Evolutionary conservation across 148 eudicot genomes (phyloP).

Genomic region (Rhododendron ferrugineum): DNA sequence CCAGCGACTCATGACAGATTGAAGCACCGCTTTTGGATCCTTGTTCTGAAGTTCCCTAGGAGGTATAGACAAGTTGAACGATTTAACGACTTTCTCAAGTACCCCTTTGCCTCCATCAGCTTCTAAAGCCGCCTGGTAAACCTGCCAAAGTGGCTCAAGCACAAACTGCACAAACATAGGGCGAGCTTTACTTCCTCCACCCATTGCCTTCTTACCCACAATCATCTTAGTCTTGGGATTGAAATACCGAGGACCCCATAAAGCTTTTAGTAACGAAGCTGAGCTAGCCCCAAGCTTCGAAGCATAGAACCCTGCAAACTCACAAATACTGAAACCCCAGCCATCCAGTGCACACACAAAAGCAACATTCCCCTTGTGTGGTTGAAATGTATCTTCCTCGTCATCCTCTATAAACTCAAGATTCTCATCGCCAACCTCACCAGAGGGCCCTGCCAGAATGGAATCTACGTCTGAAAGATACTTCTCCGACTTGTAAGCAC

Average conservation of each 20-base stretch:
- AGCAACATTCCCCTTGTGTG: slow-evolving; percentile 89
- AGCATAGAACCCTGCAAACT: slow-evolving; percentile 87
- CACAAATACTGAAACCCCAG: slow-evolving; percentile 76
- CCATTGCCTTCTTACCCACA: slow-evolving; percentile 57
- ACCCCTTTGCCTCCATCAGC: slow-evolving; percentile 55
- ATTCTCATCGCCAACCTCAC: slow-evolving; percentile 42
- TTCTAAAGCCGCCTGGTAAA: slow-evolving; percentile 58
- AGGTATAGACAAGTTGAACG: slow-evolving; percentile 61
- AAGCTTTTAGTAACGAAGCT: slow-evolving; percentile 42
- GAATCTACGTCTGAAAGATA: slow-evolving; percentile 94
- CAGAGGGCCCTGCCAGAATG: slow-evolving; percentile 48
- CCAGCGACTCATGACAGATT: slow-evolving; percentile 83
- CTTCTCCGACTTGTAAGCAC: slow-evolving; percentile 78
- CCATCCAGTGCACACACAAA: slow-evolving; percentile 96
- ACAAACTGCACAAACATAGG: slow-evolving; percentile 92
- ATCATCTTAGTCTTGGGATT: slow-evolving; percentile 63
- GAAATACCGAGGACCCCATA: slow-evolving; percentile 90
- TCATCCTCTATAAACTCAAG: slow-evolving; percentile 68
- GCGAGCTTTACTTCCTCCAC: slow-evolving; percentile 48
- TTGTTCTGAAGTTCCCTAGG: slow-evolving; percentile 65
- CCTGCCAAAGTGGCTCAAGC: slow-evolving; percentile 84
- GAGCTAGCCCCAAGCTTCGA: slow-evolving; percentile 55
- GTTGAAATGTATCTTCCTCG: slow-evolving; percentile 85
- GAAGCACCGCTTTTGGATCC: slow-evolving; percentile 79
- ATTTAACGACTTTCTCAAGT: slow-evolving; percentile 61